Evolutionary conservation across 805 yeast species (phyloP), one percentile per base, ranked within the genome.

Genomic region (Saturnispora kantuleensis): DNA sequence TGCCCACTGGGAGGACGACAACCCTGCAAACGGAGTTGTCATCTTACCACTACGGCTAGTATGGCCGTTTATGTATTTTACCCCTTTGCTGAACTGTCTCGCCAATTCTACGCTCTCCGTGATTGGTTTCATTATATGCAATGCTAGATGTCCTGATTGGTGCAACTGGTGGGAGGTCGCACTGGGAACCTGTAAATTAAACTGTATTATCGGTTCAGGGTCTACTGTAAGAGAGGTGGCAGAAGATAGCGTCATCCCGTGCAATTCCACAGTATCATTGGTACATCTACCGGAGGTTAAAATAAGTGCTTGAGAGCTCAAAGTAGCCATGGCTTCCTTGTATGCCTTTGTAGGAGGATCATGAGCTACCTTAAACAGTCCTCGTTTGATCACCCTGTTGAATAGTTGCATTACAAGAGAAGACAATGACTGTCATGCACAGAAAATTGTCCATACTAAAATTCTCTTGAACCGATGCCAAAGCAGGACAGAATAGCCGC

Each of bases 141-240:
- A 65, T 1, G 94, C 95, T 56, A 87, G 72, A 43, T 68, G 63
- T 31, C 69, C 68, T 34, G 68, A 59, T n/a, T 68, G 64, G 54
- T 84, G 86, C 26, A 90, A 64, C 10, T 76, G 66, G 6, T 68
- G 65, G 0, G 95, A 81, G 0, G 97, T 89, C 30, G 80, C 71
- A 5, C 96, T 85, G 0, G 97, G 97, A 11, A 79, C 66, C 60
- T 85, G 95, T 33, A 90, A 66, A 59, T 90, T 90, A 67, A 90
- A 89, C 55, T 86, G 93, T 1, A 90, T 56, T 44, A 89, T 63
- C 1, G 96, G 94, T 11, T 69, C 69, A 0, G 96, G 96, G 39
- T 72, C 68, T 28, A 88, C 74, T 0, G 95, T 79, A 11, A 90
- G 65, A 1, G 97, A 88, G 10, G 86, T 76, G 37, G 88, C 85